Evolutionary conservation across 768 basidiomycete species (phyloP), one percentile per base, ranked within the genome.

Genomic region (Suillus bovinus): DNA sequence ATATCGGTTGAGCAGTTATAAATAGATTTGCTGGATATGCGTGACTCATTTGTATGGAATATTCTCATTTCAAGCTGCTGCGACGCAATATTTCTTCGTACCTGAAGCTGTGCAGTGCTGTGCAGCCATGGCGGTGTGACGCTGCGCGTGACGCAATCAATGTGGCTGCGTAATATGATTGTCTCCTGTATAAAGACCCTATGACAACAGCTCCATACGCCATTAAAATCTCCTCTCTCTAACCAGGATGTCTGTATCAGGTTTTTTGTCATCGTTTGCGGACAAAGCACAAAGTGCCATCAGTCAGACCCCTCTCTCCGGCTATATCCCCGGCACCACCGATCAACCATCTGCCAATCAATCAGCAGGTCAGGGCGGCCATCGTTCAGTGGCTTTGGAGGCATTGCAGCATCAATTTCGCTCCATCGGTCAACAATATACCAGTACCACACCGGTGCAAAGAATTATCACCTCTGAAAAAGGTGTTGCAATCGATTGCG

Each of bases 381-480:
- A 75, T 69, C 88, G 80, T 70, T 84, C 79, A 20, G 82, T 82
- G 69, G 77, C 88, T 13, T 68, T 91, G 20, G 89, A 85, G 60
- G 76, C 82, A 38, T 72, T 93, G 63, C 87, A 89, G 64, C 82
- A 93, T 67, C 89, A 91, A 72, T 80, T 94, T 55, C 84, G 92
- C 46, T 79, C 80, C 41, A 75, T 93, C 53, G 86, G 89, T 59
- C 89, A 92, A 69, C 89, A 90, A 67, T 93, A 93, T 73, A 87
- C 86, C 42, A 77, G 82, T 0, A 85, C 88, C 0, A 80, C 81
- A 2, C 88, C 90, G 4, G 73, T 89, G 0, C 93, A 94, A 78
- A 89, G 86, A 71, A 86, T 93, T 62, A 87, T 94, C 65, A 94
- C 93, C 0, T 77, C 83, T 7, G 83, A 85, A 72, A 94, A 94